These are phyloP conservation scores for Metschnikowia lochheadii DNA, from an alignment of 805 yeast species.

Conservation along the genomic window DNA sequence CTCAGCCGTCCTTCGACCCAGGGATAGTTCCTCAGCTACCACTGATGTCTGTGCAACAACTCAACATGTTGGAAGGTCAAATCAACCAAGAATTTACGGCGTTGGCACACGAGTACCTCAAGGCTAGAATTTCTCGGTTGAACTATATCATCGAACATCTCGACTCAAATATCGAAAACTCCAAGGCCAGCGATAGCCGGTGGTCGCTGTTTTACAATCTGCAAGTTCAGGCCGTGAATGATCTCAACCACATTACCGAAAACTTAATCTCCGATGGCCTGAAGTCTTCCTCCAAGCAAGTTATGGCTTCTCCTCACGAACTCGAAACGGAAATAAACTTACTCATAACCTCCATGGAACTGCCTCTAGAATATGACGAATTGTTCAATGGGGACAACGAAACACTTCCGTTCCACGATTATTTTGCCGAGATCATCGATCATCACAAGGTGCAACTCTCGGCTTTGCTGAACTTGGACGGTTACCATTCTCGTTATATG, in stretches of 20 bases:
- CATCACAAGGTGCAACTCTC: conserved; percentile 23
- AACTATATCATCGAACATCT: conserved; percentile 23
- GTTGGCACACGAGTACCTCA: conserved; percentile 23
- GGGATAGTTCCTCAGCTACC: conserved; percentile 16
- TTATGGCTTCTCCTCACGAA: conserved; percentile 16
- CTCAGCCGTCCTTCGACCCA: conserved; percentile 10
- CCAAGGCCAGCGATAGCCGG: conserved; percentile 26
- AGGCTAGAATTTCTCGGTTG: conserved; percentile 28
- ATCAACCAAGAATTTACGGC: conserved; percentile 23
- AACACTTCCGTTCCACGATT: conserved; percentile 21
- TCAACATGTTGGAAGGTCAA: conserved; percentile 19
- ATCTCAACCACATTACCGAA: conserved; percentile 31
- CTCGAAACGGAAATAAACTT: conserved; percentile 31
- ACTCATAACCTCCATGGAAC: conserved; percentile 26
- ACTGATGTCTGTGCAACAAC: conserved; percentile 22
- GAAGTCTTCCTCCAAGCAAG: not conserved
- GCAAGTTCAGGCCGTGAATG: conserved; percentile 33
- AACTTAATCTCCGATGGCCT: conserved; percentile 19
- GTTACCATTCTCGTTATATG: conserved; percentile 27
- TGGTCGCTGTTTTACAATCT: conserved; percentile 32
- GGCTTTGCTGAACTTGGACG: conserved; percentile 25
- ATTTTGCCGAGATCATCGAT: conserved; percentile 20
- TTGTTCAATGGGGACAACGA: conserved; percentile 16
- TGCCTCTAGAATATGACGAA: conserved; percentile 34
- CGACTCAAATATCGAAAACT: conserved; percentile 22